Evolutionary conservation across 495 filamentous ascomycete genomes (phyloP).

Genomic region (Penicillium dipodomyicola): DNA sequence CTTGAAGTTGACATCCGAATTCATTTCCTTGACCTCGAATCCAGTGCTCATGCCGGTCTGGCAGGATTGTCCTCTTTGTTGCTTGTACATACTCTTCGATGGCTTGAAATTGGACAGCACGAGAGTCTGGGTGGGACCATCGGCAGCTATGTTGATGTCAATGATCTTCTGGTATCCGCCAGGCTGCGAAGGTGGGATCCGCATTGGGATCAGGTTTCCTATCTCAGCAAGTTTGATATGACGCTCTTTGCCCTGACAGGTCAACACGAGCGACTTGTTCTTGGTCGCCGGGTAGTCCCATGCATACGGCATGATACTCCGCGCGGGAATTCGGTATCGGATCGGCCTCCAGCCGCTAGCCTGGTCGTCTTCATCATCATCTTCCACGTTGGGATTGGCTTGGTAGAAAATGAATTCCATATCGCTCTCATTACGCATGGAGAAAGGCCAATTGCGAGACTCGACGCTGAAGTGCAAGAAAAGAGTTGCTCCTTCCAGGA

Average conservation of each 20-base stretch:
- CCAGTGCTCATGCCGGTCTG: slow-evolving; percentile 60
- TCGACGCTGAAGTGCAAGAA: slow-evolving; percentile 90
- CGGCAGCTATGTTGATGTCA: slow-evolving; percentile 91
- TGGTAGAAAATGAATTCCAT: slow-evolving; percentile 95
- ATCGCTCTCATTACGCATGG: slow-evolving; percentile 96
- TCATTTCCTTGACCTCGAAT: slow-evolving; percentile 90
- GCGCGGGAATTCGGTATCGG: slow-evolving; percentile 85
- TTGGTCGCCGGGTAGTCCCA: slow-evolving; percentile 99
- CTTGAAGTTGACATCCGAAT: slow-evolving; percentile 82
- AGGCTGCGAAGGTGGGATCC: slow-evolving; percentile 59
- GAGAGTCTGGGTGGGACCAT: slow-evolving; percentile 91
- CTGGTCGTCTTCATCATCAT: slow-evolving; percentile 78
- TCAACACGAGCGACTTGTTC: slow-evolving; percentile 85
- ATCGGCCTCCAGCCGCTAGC: slow-evolving; percentile 83
- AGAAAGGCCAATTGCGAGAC: slow-evolving; percentile 94
- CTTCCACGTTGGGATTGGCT: slow-evolving; percentile 73
- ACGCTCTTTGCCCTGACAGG: slow-evolving; percentile 72
- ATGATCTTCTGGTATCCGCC: slow-evolving; percentile 72
- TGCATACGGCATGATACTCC: slow-evolving; percentile 98
- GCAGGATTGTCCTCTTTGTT: slow-evolving; percentile 60
- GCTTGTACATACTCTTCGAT: slow-evolving; percentile 92
- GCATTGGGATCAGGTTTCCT: slow-evolving; percentile 89
- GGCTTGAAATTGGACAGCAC: slow-evolving; percentile 91
- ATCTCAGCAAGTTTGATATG: slow-evolving; percentile 95
- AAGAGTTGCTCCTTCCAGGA: slow-evolving; percentile 88